Evolutionary conservation across 2,329 filamentous ascomycete species (phyloP).

Genomic region (Verticillium zaregamsianum): DNA sequence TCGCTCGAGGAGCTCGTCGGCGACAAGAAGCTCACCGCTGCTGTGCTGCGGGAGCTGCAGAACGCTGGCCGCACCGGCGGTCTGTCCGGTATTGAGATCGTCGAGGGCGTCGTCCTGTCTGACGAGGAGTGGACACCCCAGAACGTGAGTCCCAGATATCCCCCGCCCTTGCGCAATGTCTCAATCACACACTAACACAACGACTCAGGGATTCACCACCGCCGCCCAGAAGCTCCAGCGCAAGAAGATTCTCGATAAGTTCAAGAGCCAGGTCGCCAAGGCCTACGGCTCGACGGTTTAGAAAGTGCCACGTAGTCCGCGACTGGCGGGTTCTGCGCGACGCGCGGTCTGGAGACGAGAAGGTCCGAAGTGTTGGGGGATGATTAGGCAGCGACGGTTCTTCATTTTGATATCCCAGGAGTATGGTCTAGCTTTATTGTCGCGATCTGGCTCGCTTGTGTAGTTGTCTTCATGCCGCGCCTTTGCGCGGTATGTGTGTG

Average conservation of each 20-base stretch:
- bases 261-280: slow-evolving; percentile 55
- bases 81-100: slow-evolving; percentile 63
- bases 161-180: not conserved
- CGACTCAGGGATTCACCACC: slow-evolving; percentile 55
- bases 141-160: slow-evolving; percentile 54
- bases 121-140: slow-evolving; percentile 75
- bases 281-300: slow-evolving; percentile 45
- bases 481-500: not conserved
- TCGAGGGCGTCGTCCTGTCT: slow-evolving; percentile 65
- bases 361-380: not conserved
- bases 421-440: slow-evolving; percentile 1
- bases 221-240: slow-evolving; percentile 71
- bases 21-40: slow-evolving; percentile 58
- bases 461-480: not conserved
- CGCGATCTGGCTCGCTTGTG: not conserved
- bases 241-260: slow-evolving; percentile 60
- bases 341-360: not conserved
- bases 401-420: slow-evolving; percentile 5
- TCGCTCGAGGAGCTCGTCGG: slow-evolving; percentile 64
- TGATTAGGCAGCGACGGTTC: not conserved
- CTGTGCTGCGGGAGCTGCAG: slow-evolving; percentile 64
- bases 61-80: slow-evolving; percentile 56
- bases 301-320: not conserved
- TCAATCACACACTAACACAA: slow-evolving; percentile 18
- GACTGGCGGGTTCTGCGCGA: not conserved